Evolutionary conservation across 306 rosid species (phyloP).

Genomic region (Vigna nakashimae): DNA sequence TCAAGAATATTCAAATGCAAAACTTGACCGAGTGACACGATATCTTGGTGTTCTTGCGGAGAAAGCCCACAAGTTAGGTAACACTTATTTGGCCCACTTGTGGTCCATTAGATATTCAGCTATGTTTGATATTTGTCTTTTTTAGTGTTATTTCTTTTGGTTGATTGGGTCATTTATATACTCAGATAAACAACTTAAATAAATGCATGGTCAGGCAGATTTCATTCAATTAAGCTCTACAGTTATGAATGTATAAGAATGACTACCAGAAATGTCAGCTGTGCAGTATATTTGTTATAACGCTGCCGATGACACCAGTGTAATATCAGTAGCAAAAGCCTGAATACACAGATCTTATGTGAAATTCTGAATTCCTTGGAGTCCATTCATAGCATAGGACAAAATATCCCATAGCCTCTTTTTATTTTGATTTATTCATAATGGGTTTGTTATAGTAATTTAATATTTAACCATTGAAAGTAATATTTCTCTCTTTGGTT

Average conservation of each 20-base stretch:
- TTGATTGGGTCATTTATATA: slow-evolving; percentile 23
- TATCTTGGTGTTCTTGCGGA: slow-evolving; percentile 96
- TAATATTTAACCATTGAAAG: too few relatives aligned
- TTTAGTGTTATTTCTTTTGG: slow-evolving; percentile 21
- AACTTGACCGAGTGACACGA: slow-evolving; percentile 86
- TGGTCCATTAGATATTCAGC: slow-evolving; percentile 18
- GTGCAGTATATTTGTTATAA: neutral
- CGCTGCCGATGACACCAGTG: neutral
- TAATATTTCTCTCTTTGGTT: too few relatives aligned
- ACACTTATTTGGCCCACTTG: slow-evolving; percentile 37
- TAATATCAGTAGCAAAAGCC: neutral
- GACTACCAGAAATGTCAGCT: neutral
- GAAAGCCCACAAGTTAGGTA: slow-evolving; percentile 82
- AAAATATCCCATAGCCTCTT: too few relatives aligned
- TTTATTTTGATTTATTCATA: too few relatives aligned
- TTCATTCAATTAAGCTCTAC: slow-evolving; percentile 4
- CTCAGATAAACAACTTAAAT: slow-evolving; percentile 7
- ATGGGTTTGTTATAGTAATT: too few relatives aligned
- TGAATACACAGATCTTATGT: neutral
- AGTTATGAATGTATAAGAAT: neutral
- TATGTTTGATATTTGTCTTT: slow-evolving; percentile 2
- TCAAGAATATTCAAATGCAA: slow-evolving; percentile 90
- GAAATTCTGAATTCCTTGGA: neutral
- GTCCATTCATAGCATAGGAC: too few relatives aligned
- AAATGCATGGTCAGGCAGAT: slow-evolving; percentile 1